Conservation (phyloP, 106 monocot species). For the Gastrodia elata region DNA sequence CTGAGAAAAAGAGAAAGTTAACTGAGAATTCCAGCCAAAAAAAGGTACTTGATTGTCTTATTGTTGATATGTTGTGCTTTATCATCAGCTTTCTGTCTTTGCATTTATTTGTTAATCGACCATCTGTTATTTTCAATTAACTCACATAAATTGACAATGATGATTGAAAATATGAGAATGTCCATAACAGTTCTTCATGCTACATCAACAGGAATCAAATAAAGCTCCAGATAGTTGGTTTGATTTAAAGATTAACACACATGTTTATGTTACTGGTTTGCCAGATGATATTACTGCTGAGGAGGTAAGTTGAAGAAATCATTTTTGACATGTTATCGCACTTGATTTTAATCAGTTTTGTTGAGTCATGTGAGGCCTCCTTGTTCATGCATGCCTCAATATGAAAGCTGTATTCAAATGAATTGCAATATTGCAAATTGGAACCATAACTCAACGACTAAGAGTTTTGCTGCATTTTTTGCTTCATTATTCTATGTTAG, state of each 20-base stretch:
- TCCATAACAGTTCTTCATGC: not conserved
- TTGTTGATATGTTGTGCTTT: not conserved
- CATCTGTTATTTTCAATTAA: not conserved
- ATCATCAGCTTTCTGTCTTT: not conserved
- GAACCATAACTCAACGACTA: not conserved
- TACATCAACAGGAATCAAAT: slow-evolving; percentile 68
- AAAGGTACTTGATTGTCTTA: slow-evolving; percentile 42
- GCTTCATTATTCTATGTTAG: not conserved
- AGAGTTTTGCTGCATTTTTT: not conserved
- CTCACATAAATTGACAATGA: not conserved
- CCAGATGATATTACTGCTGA: slow-evolving; percentile 90
- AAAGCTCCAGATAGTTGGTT: slow-evolving; percentile 96
- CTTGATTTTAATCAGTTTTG: not conserved
- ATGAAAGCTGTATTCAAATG: not conserved
- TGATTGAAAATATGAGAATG: not conserved
- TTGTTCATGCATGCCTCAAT: not conserved
- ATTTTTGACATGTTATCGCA: not conserved
- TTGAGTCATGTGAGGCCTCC: not conserved
- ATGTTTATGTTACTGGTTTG: slow-evolving; percentile 89
- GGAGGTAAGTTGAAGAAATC: slow-evolving; percentile 54
- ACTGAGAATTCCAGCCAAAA: slow-evolving; percentile 69
- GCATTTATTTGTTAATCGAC: not conserved
- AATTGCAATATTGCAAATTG: slow-evolving; percentile 7
- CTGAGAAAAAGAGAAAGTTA: slow-evolving; percentile 41
- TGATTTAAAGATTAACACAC: slow-evolving; percentile 91